Evolutionary conservation across 768 basidiomycete genomes (phyloP).

Genomic region (Zangia roseola): DNA sequence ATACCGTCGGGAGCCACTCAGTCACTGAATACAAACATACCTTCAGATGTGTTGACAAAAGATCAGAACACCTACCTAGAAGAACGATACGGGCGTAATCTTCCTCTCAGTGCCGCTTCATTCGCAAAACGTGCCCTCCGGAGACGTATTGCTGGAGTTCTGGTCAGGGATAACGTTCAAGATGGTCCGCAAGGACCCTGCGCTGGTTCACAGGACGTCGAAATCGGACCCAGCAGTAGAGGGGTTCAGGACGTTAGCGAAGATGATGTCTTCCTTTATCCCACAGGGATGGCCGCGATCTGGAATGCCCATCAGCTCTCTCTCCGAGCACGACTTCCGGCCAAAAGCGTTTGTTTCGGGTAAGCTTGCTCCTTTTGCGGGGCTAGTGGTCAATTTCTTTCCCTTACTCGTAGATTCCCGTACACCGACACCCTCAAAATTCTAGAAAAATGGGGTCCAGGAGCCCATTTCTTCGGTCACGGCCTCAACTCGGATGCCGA

Average conservation of each 20-base stretch:
- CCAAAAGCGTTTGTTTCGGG: conserved; percentile 95
- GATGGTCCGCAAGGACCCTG: conserved; percentile 35
- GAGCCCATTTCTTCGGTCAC: conserved; percentile 83
- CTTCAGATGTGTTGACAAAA: conserved; percentile 48
- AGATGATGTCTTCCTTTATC: conserved; percentile 85
- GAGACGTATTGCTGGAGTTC: conserved; percentile 85
- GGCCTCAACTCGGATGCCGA: conserved; percentile 78
- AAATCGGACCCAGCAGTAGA: conserved; percentile 62
- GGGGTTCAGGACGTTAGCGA: conserved; percentile 72
- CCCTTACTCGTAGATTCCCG: conserved; percentile 62
- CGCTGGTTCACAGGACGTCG: conserved; percentile 45
- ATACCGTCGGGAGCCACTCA: conserved; percentile 3
- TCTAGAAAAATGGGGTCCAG: conserved; percentile 94
- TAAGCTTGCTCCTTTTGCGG: conserved; percentile 36
- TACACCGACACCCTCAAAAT: conserved; percentile 96
- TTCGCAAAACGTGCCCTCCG: conserved; percentile 86
- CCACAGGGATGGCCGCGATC: conserved; percentile 92
- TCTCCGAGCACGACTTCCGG: conserved; percentile 45
- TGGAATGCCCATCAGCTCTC: conserved; percentile 85
- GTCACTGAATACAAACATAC: conserved; percentile 5
- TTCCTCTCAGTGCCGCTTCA: conserved; percentile 67
- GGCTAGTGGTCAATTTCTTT: not conserved
- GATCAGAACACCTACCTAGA: conserved; percentile 82
- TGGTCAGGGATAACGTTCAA: conserved; percentile 55
- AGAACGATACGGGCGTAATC: conserved; percentile 91